These are phyloP conservation scores for Bauhinia variegata DNA, from an alignment of 306 rosid genomes.

Conservation along the genomic window DNA sequence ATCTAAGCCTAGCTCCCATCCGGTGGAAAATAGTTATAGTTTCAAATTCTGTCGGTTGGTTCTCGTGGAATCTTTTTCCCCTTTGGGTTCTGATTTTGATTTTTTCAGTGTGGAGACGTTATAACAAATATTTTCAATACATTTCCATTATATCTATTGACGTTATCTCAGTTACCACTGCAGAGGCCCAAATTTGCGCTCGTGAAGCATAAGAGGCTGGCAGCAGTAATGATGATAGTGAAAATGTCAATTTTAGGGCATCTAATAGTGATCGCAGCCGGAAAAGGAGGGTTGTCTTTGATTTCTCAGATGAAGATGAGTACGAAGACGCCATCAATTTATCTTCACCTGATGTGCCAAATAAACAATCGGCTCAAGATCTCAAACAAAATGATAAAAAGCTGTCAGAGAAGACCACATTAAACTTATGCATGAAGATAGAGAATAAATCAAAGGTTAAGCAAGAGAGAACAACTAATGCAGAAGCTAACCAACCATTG, in stretches of 20 bases:
- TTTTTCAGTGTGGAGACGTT: conserved; percentile 28
- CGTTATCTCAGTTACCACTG: conserved; percentile 49
- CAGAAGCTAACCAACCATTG: conserved; percentile 40
- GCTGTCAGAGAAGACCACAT: conserved; percentile 46
- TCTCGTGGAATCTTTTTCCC: conserved; percentile 31
- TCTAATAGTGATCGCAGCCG: conserved; percentile 54
- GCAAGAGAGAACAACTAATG: conserved; percentile 50
- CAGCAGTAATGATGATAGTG: conserved; percentile 70
- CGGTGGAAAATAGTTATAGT: conserved; percentile 44
- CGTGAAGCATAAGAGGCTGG: conserved; percentile 55
- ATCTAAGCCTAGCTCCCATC: conserved; percentile 53
- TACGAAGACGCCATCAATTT: conserved; percentile 68
- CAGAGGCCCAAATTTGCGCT: conserved; percentile 65
- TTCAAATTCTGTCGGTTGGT: conserved; percentile 67
- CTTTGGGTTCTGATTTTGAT: conserved; percentile 27
- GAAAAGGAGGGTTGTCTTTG: conserved; percentile 86
- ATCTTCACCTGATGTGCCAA: conserved; percentile 69
- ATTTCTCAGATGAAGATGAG: conserved; percentile 89
- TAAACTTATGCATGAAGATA: conserved; percentile 43
- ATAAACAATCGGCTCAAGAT: conserved; percentile 47
- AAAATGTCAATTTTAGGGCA: conserved; percentile 58
- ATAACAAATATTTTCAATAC: neutral
- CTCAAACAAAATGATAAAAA: conserved; percentile 48
- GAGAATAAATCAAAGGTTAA: conserved; percentile 51
- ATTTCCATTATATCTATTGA: conserved; percentile 21